A percentile compares a stretch with the other conserved stretches of the same genome.
Conservation (phyloP, 2,329 filamentous ascomycete species). For the Didymella segeticola region DNA sequence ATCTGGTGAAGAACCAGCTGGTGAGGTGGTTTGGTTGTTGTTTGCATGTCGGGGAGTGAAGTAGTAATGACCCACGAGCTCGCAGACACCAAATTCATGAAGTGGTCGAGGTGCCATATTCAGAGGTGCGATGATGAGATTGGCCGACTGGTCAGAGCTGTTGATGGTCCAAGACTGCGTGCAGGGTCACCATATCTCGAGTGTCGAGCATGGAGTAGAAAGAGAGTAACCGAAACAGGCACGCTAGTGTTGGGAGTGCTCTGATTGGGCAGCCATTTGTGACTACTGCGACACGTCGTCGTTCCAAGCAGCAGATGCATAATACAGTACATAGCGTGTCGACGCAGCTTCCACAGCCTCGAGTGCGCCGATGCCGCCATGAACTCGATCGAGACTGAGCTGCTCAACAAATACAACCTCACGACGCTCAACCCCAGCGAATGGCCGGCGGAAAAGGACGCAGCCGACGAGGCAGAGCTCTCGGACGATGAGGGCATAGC, state of each 20-base stretch:
- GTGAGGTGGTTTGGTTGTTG: no score
- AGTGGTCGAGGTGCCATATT: no score
- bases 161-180: no score
- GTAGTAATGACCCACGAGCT: no score
- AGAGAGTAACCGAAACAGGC: not conserved
- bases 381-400: conserved; percentile 64
- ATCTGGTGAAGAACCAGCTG: no score
- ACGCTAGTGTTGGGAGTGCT: not conserved
- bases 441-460: conserved; percentile 86
- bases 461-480: conserved; percentile 62
- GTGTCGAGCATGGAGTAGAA: no score
- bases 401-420: conserved; percentile 91
- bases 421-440: conserved; percentile 77
- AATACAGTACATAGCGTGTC: no score
- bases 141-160: no score
- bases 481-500: conserved; percentile 61
- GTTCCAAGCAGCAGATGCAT: not conserved
- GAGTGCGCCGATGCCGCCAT: conserved; percentile 28
- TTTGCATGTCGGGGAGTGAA: no score
- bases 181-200: no score
- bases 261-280: conserved; percentile 12
- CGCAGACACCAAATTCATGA: no score
- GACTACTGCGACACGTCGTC: conserved; percentile 13
- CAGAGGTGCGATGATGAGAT: no score
- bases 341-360: not conserved